Conservation (phyloP, 2,329 filamentous ascomycete genomes). For the Aureobasidium sp. region DNA sequence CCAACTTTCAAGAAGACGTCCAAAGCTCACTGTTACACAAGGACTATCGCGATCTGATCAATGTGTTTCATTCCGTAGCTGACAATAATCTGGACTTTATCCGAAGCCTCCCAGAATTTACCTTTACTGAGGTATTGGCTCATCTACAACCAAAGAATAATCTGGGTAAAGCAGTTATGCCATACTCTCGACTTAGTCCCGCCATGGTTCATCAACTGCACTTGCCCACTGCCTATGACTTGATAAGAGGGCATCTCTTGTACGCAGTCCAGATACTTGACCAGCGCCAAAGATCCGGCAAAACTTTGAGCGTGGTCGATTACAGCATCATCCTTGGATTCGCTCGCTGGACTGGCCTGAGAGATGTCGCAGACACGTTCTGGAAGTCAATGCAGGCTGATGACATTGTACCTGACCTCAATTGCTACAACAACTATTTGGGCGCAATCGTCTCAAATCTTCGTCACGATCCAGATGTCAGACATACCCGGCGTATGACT, state of each 20-base stretch:
- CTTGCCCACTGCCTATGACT: slow-evolving; percentile 39
- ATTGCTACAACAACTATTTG: slow-evolving; percentile 64
- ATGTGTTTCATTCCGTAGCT: neutral
- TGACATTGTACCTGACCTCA: slow-evolving; percentile 47
- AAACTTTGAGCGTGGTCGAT: slow-evolving; percentile 49
- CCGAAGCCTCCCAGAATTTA: slow-evolving; percentile 54
- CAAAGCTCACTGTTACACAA: slow-evolving; percentile 6
- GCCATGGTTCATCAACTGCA: slow-evolving; percentile 49
- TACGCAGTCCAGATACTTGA: slow-evolving; percentile 43
- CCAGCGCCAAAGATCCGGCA: slow-evolving; percentile 40
- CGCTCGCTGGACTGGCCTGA: slow-evolving; percentile 54
- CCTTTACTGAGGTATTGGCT: slow-evolving; percentile 70
- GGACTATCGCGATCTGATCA: slow-evolving; percentile 5
- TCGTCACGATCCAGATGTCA: slow-evolving; percentile 37
- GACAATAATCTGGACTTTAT: slow-evolving; percentile 35
- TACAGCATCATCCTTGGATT: slow-evolving; percentile 60
- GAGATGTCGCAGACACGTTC: slow-evolving; percentile 44
- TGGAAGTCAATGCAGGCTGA: slow-evolving; percentile 52
- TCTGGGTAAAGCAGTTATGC: slow-evolving; percentile 49
- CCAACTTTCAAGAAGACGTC: neutral
- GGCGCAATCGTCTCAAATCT: slow-evolving; percentile 52
- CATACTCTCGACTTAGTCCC: slow-evolving; percentile 58
- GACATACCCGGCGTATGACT: slow-evolving; percentile 46
- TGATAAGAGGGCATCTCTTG: slow-evolving; percentile 44
- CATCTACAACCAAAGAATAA: slow-evolving; percentile 66